phyloP scores from a whole-genome alignment of 140 eudicot species.

The Cichorium intybus region DNA sequence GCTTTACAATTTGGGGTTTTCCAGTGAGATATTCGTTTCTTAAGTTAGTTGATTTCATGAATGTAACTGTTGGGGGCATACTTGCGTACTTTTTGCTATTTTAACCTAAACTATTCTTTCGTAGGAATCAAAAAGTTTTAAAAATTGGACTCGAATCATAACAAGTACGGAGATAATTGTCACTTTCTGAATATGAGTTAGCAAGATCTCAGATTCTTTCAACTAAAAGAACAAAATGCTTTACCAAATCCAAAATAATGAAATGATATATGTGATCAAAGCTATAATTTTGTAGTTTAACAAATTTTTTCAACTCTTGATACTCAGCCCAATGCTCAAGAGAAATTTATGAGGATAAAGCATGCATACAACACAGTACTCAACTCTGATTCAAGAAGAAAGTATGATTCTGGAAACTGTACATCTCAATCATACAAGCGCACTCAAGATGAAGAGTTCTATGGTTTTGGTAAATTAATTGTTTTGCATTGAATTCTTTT shows the following conservation, averaged over 20 bases:
- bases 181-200: not conserved
- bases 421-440: slow-evolving; percentile 47
- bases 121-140: not conserved
- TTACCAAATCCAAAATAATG: not conserved
- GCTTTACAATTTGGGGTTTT: not conserved
- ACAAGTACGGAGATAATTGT: not conserved
- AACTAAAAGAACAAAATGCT: not conserved
- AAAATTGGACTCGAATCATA: not conserved
- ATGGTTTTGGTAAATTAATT: slow-evolving; percentile 72
- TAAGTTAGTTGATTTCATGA: not conserved
- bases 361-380: slow-evolving; percentile 84
- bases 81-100: not conserved
- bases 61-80: not conserved
- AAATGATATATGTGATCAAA: not conserved
- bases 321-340: slow-evolving; percentile 75
- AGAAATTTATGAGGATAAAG: slow-evolving; percentile 90
- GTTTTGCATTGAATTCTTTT: not conserved
- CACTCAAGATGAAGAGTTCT: slow-evolving; percentile 71
- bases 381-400: slow-evolving; percentile 59
- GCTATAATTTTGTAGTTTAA: slow-evolving; percentile 8
- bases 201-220: slow-evolving; percentile 2
- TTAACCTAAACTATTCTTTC: too few relatives aligned
- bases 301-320: slow-evolving; percentile 16
- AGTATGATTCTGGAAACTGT: slow-evolving; percentile 48
- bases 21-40: not conserved